phyloP scores from a whole-genome alignment of 371 early-diverging fungal species.

The Syncephalastrum contaminatum region DNA sequence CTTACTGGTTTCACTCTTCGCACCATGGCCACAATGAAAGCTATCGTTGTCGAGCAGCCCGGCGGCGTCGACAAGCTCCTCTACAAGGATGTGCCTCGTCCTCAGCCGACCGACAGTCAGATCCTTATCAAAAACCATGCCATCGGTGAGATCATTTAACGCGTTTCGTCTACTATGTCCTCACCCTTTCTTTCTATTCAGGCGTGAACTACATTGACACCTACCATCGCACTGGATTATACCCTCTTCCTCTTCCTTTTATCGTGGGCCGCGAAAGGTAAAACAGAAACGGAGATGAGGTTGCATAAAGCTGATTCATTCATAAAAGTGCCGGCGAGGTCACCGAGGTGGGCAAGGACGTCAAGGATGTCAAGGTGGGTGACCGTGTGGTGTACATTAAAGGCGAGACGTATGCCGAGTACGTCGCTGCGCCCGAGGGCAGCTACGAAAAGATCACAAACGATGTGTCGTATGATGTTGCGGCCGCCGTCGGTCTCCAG shows the following conservation, averaged over 20 bases:
- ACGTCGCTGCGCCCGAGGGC: conserved; percentile 52
- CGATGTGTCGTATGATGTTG: conserved; percentile 57
- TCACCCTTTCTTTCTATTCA: neutral
- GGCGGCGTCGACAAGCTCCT: conserved; percentile 78
- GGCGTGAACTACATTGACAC: conserved; percentile 94
- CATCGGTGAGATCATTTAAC: conserved; percentile 40
- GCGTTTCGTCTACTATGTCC: neutral
- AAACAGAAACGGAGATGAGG: neutral
- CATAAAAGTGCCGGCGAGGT: conserved; percentile 69
- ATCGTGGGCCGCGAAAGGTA: conserved; percentile 80
- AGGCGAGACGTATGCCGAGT: conserved; percentile 76
- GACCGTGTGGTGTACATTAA: conserved; percentile 83
- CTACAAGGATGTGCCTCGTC: conserved; percentile 50
- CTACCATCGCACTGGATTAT: conserved; percentile 88
- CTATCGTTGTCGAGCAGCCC: conserved; percentile 63
- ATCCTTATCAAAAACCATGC: conserved; percentile 79
- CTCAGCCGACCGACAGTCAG: conserved; percentile 48
- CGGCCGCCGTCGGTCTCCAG: conserved; percentile 68
- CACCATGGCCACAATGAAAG: conserved; percentile 65
- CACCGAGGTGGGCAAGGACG: conserved; percentile 69
- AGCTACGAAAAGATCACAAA: conserved; percentile 56
- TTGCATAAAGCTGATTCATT: neutral
- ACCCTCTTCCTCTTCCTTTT: conserved; percentile 68
- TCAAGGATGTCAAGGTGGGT: conserved; percentile 72
- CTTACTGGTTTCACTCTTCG: neutral